phyloP scores from a whole-genome alignment of 768 basidiomycete species.

The Lentinula guzmanii region DNA sequence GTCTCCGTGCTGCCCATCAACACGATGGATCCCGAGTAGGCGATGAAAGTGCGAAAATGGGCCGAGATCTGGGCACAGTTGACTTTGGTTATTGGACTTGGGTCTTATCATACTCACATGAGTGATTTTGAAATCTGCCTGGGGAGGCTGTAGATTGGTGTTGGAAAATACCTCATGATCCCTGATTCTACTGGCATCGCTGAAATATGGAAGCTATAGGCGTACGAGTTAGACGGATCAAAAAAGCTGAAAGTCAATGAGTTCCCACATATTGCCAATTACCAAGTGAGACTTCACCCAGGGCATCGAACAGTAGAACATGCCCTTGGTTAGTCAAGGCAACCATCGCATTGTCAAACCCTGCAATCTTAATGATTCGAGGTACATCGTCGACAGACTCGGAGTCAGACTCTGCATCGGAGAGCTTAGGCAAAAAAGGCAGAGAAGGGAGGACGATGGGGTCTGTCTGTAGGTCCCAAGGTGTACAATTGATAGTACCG shows the following conservation, averaged over 20 bases:
- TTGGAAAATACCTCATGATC: conserved; percentile 36
- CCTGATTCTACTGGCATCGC: conserved; percentile 49
- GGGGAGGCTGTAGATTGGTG: conserved; percentile 28
- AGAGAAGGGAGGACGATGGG: conserved; percentile 56
- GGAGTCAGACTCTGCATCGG: conserved; percentile 18
- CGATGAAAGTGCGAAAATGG: conserved; percentile 76
- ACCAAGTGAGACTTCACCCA: conserved; percentile 37
- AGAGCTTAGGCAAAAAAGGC: conserved; percentile 52
- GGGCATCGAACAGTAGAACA: conserved; percentile 56
- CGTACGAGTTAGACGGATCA: neutral
- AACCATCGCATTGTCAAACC: conserved; percentile 64
- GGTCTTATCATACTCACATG: conserved; percentile 48
- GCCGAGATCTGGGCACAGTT: conserved; percentile 61
- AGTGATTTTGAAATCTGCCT: conserved; percentile 53
- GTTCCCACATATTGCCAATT: conserved; percentile 68
- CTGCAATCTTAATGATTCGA: conserved; percentile 75
- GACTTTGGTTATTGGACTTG: neutral
- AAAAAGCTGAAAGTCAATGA: neutral
- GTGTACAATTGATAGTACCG: conserved; percentile 49
- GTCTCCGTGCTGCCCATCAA: conserved; percentile 57
- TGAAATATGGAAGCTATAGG: conserved; percentile 65
- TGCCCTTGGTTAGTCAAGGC: conserved; percentile 79
- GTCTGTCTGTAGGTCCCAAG: conserved; percentile 50
- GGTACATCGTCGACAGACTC: conserved; percentile 14
- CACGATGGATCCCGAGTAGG: conserved; percentile 74